Base-by-base conservation (phyloP, 2,329 filamentous ascomycete genomes). In the Arthrobotrys entomopaga region DNA sequence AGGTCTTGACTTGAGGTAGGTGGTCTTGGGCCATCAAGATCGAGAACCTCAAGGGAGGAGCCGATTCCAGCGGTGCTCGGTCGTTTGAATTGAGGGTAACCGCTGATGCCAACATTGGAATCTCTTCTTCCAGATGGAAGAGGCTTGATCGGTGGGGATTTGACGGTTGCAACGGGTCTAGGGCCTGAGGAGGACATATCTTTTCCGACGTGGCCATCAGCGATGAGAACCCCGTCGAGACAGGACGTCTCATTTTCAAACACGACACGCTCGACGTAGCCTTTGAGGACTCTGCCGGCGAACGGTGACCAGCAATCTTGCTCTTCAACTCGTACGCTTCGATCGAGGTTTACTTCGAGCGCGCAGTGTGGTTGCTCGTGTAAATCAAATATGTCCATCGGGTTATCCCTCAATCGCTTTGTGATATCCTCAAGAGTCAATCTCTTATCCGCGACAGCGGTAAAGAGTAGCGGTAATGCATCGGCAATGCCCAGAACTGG, bases 351-450 rank as follows among this genome's bases (percentile, higher is more conserved):
- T 20, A 91, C 86, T 83, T 93, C 91, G 40, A 93, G 85, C 3
- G 87, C 87, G 42, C 89, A 89, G 70, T 88, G 88, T n/a, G 86
- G 82, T 82, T 93, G 91, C 78, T 93, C 91, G 77, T 93, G 91
- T 58, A 93, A 86, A 83, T 93, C 90, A 78, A 93, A 93, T 78
- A 93, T 93, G 80, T 87, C 86, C 83, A 90, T 91, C 1, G 91
- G 91, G 80, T 92, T 93, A 79, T 91, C 89, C 80, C 93, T 90
- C 53, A 93, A 85, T 48, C 89, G 87, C 65, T 82, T 80, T 80
- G 87, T 89, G 80, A 93, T 86, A 79, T 93, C 90, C 34, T 93
- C 90, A 40, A 93, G 82, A 2, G 89, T 91, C 78, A 93, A 82
- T 79, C 85, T 89, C 75, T 90, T 90, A 80, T 93, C 90, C 3